phyloP scores from a whole-genome alignment of 495 filamentous ascomycete species.

The Tuber microsphaerosporum region DNA sequence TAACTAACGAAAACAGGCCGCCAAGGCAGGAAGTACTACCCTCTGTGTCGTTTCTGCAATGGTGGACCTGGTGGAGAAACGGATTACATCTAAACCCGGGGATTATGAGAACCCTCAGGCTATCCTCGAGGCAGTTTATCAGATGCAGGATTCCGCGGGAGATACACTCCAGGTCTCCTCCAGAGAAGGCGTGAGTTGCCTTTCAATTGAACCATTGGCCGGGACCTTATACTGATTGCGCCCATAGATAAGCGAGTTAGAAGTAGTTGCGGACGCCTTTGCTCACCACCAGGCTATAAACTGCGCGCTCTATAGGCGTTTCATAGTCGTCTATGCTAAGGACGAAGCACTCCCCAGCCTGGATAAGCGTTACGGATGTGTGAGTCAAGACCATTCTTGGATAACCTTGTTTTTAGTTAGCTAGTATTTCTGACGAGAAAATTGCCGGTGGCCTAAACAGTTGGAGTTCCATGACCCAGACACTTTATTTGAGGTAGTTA shows the following conservation, averaged over 20 bases:
- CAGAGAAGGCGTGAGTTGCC: neutral
- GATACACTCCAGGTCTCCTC: neutral
- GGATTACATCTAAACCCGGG: constrained; percentile 7
- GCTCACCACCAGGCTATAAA: constrained; percentile 34
- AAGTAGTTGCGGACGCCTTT: constrained; percentile 33
- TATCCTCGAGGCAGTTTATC: neutral
- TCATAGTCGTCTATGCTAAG: constrained; percentile 36
- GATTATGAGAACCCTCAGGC: neutral
- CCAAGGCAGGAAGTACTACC: constrained; percentile 37
- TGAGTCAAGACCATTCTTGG: constrained; percentile 28
- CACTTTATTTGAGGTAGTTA: constrained; percentile 50
- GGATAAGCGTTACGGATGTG: constrained; percentile 42
- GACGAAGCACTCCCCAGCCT: constrained; percentile 20
- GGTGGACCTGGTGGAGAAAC: constrained; percentile 19
- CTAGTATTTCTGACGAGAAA: neutral
- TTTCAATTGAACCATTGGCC: constrained; percentile 6
- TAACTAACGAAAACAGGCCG: constrained; percentile 4
- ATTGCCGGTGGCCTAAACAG: neutral
- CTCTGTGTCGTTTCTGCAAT: constrained; percentile 25
- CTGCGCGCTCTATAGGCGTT: constrained; percentile 28
- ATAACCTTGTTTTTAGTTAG: constrained; percentile 14
- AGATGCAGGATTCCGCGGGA: constrained; percentile 17
- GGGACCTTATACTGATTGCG: constrained; percentile 15
- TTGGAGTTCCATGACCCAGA: constrained; percentile 31
- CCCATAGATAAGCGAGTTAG: constrained; percentile 26